Base-by-base conservation (phyloP, 2,329 filamentous ascomycete genomes). In the Microdochium nivale region DNA sequence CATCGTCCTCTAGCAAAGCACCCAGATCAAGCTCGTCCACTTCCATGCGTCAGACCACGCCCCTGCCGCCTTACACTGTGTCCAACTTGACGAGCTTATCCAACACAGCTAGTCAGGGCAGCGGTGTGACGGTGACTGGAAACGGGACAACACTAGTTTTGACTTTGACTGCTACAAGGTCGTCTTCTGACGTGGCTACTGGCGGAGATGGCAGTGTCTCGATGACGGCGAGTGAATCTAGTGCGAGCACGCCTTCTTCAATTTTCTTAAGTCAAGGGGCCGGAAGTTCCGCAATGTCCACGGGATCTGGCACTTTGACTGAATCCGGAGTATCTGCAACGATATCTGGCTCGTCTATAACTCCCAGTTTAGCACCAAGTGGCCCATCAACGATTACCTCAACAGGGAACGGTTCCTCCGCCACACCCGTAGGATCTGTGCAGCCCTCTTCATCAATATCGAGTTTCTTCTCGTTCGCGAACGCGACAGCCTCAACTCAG, bases 31-130 rank as follows among this genome's bases (percentile, higher is more conserved):
- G 40, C 19, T 44, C 40, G 10, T 40, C 33, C 3, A 3, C 24
- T 19, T 49, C 48, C 19, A 30, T 37, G 13, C 48, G 27, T 27
- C 32, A 55, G 52, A 51, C 50, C 50, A 50, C 19, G 33, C 25
- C 47, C 9, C 24, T 11, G 37, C 21, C 27, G 25, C 14, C 46
- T 49, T 40, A 24, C 2, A 50, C 43, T 1, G n/a, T 24, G 11
- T 37, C 27, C 16, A 14, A 16, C 21, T 13, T 11, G 27, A 33
- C 47, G 44, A 23, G 3, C n/a, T 19, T 35, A 16, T 23, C 48
- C 3, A 4, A 13, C 40, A 44, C 40, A 21, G 4, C 7, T 13
- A 44, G n/a, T 5, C 46, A 46, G 47, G n/a, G 49, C 51, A 23
- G 40, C 19, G 19, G n/a, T 23, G 3, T 44, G 3, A 19, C 40